Evolutionary conservation across 1,284 basidiomycete genomes (phyloP).

Genomic region (Tylopilus sp.): DNA sequence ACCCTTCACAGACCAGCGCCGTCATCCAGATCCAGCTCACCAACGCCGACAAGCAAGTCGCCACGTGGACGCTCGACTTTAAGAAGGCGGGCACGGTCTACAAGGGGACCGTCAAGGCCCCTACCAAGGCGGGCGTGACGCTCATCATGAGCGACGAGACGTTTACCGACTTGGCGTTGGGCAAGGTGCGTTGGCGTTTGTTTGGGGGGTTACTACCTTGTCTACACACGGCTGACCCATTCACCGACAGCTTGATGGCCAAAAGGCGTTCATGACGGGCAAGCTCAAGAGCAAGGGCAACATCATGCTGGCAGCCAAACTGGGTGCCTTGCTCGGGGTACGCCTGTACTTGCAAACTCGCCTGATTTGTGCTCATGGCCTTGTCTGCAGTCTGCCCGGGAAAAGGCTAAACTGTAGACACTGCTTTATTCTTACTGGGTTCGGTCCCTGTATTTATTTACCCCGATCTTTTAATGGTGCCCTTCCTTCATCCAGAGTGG

Average conservation of each 20-base stretch:
- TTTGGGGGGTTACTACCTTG: too few relatives aligned
- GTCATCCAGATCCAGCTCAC: constrained; percentile 92
- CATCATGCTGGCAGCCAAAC: constrained; percentile 92
- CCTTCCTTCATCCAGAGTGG: constrained; percentile 21
- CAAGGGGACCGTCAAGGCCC: constrained; percentile 80
- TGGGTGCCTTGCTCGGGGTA: constrained; percentile 85
- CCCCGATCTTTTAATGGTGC: not conserved
- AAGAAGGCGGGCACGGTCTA: constrained; percentile 90
- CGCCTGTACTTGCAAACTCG: too few relatives aligned
- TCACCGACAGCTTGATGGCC: constrained; percentile 77
- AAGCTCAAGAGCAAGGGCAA: constrained; percentile 90
- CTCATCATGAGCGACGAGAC: constrained; percentile 82
- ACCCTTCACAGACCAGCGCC: constrained; percentile 80
- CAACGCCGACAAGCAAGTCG: constrained; percentile 82
- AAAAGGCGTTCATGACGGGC: constrained; percentile 96
- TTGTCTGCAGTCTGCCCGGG: constrained; percentile 46
- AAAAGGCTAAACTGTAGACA: constrained; percentile 49
- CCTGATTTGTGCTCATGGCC: not conserved
- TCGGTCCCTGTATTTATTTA: constrained; percentile 3
- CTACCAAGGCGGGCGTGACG: constrained; percentile 81
- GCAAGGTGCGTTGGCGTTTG: constrained; percentile 62
- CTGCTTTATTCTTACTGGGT: too few relatives aligned
- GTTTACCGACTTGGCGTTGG: constrained; percentile 72
- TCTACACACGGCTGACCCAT: constrained; percentile 3
- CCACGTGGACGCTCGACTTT: constrained; percentile 94